phyloP scores from a whole-genome alignment of 2,329 filamentous ascomycete species.

The Metarhizium album region DNA sequence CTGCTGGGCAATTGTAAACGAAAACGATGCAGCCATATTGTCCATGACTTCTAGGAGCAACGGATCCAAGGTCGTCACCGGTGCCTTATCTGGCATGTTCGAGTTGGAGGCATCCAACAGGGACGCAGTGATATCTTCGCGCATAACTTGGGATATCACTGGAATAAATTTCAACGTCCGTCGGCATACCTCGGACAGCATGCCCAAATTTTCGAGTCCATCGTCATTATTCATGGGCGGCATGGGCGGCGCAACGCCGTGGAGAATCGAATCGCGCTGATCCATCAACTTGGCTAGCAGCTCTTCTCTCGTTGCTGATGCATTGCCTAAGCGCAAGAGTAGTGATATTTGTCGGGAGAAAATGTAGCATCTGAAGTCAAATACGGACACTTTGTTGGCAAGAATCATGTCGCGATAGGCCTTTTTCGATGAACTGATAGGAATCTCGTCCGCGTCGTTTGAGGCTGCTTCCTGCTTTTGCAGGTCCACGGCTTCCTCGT shows the following conservation, averaged over 20 bases:
- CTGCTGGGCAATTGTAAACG: slow-evolving; percentile 65
- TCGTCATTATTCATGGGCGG: slow-evolving; percentile 39
- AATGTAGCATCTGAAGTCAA: slow-evolving; percentile 90
- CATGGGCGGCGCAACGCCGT: slow-evolving; percentile 43
- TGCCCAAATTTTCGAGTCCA: slow-evolving; percentile 61
- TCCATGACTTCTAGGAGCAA: slow-evolving; percentile 48
- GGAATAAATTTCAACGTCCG: slow-evolving; percentile 78
- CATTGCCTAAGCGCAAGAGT: slow-evolving; percentile 72
- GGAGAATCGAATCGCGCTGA: slow-evolving; percentile 47
- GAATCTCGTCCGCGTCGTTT: slow-evolving; percentile 43
- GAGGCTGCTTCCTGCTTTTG: slow-evolving; percentile 31
- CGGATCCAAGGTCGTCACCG: slow-evolving; percentile 18
- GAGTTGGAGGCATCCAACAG: slow-evolving; percentile 37
- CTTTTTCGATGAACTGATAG: slow-evolving; percentile 57
- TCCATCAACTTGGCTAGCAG: slow-evolving; percentile 50
- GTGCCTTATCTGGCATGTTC: slow-evolving; percentile 23
- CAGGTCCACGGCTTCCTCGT: slow-evolving; percentile 36
- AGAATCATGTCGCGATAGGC: slow-evolving; percentile 86
- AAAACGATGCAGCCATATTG: slow-evolving; percentile 68
- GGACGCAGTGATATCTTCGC: slow-evolving; percentile 58
- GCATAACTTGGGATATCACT: slow-evolving; percentile 66
- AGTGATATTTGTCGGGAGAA: slow-evolving; percentile 82
- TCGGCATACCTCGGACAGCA: slow-evolving; percentile 79
- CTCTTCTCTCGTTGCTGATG: slow-evolving; percentile 51
- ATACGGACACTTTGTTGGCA: slow-evolving; percentile 88